Evolutionary conservation across 805 yeast species (phyloP).

Genomic region (Pichia gijzeniarum): DNA sequence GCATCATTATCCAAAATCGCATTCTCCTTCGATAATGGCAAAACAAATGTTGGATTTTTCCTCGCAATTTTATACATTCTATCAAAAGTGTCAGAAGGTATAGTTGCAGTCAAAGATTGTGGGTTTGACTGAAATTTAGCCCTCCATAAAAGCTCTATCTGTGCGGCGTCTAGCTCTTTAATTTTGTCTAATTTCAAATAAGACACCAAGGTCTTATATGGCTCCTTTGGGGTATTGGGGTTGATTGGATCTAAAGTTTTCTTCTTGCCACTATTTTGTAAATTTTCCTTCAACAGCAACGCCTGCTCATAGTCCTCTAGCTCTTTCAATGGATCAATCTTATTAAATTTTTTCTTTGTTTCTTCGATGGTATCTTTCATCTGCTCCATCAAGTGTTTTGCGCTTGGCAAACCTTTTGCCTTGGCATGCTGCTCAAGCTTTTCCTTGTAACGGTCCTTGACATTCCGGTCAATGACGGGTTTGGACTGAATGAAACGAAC

Average conservation of each 20-base stretch:
- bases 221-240: slow-evolving; percentile 32
- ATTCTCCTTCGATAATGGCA: slow-evolving; percentile 73
- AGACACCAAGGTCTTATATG: slow-evolving; percentile 67
- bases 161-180: slow-evolving; percentile 45
- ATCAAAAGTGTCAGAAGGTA: slow-evolving; percentile 54
- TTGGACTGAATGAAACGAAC: slow-evolving; percentile 27
- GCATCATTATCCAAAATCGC: slow-evolving; percentile 32
- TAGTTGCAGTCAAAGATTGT: slow-evolving; percentile 56
- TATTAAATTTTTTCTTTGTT: slow-evolving; percentile 49
- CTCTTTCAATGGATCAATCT: slow-evolving; percentile 63
- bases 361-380: slow-evolving; percentile 54
- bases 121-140: slow-evolving; percentile 68
- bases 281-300: slow-evolving; percentile 16
- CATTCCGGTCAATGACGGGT: slow-evolving; percentile 24
- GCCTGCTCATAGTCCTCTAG: slow-evolving; percentile 42
- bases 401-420: slow-evolving; percentile 36
- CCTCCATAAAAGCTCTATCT: slow-evolving; percentile 81
- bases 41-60: slow-evolving; percentile 73
- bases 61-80: slow-evolving; percentile 59
- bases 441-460: slow-evolving; percentile 34
- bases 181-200: slow-evolving; percentile 68
- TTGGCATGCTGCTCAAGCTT: slow-evolving; percentile 36
- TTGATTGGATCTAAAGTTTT: slow-evolving; percentile 30
- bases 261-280: slow-evolving; percentile 24
- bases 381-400: slow-evolving; percentile 57